Percentiles rank a stretch among this genome's conserved stretches.
phyloP scores from a whole-genome alignment of 176 grass and related monocot species.

The Carex myosuroides region DNA sequence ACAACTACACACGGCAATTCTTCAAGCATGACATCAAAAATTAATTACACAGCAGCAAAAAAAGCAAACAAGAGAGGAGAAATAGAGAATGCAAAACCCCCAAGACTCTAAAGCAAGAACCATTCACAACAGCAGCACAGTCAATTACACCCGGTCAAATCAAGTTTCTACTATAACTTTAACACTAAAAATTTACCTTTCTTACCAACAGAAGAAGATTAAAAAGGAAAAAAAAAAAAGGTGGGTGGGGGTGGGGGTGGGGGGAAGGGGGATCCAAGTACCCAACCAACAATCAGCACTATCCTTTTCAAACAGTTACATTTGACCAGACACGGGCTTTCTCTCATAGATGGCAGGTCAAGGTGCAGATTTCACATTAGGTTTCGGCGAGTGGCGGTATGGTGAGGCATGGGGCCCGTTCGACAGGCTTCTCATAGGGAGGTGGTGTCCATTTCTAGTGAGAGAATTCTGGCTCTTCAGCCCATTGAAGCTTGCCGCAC shows the following conservation, averaged over 20 bases:
- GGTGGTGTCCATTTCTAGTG: conserved; percentile 47
- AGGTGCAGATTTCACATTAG: conserved; percentile 42
- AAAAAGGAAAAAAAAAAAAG: not conserved
- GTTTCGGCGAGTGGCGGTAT: conserved; percentile 65
- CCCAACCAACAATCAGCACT: conserved; percentile 20
- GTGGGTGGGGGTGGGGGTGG: not conserved
- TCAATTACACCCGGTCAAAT: conserved; percentile 17
- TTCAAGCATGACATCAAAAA: too few relatives aligned
- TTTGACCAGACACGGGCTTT: not conserved
- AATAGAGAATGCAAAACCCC: not conserved
- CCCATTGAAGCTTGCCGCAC: conserved; percentile 40
- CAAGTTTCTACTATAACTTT: conserved; percentile 25
- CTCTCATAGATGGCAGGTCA: not conserved
- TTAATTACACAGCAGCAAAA: not conserved
- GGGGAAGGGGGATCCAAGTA: not conserved
- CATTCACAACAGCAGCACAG: conserved; percentile 11
- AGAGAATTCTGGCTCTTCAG: conserved; percentile 62
- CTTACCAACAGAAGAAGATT: not conserved
- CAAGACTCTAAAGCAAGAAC: conserved; percentile 11
- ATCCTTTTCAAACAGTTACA: conserved; percentile 21
- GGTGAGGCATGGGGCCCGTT: conserved; percentile 74
- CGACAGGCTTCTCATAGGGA: conserved; percentile 70
- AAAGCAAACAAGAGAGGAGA: not conserved
- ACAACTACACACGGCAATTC: not conserved
- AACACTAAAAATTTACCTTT: conserved; percentile 34